Conservation (phyloP, 176 grass and related monocot species). For the Cocos nucifera region DNA sequence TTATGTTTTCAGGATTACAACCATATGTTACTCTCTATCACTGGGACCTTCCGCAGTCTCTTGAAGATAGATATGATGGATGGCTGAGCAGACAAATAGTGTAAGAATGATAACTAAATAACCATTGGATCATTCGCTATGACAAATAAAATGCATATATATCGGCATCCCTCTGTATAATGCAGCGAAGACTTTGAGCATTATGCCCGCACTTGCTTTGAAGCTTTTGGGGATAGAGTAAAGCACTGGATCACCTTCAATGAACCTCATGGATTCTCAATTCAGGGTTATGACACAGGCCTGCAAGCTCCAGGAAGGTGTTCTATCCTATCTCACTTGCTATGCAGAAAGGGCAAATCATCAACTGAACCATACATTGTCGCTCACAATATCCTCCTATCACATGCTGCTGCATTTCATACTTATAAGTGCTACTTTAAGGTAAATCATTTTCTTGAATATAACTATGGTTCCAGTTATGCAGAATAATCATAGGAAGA, state of each 20-base stretch:
- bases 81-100: slow-evolving; percentile 79
- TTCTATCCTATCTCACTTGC: slow-evolving; percentile 67
- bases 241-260: slow-evolving; percentile 93
- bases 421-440: slow-evolving; percentile 65
- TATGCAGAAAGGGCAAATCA: slow-evolving; percentile 75
- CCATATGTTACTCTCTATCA: slow-evolving; percentile 83
- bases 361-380: slow-evolving; percentile 78
- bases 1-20: slow-evolving; percentile 49
- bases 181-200: slow-evolving; percentile 77
- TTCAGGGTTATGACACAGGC: slow-evolving; percentile 80
- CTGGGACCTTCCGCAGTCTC: slow-evolving; percentile 84
- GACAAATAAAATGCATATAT: neutral
- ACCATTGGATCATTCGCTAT: neutral
- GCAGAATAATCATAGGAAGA: no score
- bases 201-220: slow-evolving; percentile 76
- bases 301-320: slow-evolving; percentile 82
- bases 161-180: neutral
- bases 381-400: slow-evolving; percentile 71
- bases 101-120: slow-evolving; percentile 29
- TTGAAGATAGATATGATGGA: slow-evolving; percentile 77
- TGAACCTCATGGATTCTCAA: slow-evolving; percentile 65
- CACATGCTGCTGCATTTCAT: slow-evolving; percentile 68
- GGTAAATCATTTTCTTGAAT: slow-evolving; percentile 23
- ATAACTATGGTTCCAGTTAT: neutral
- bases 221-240: slow-evolving; percentile 87